phyloP scores from a whole-genome alignment of 768 basidiomycete species.

The Mycena olivaceomarginata region DNA sequence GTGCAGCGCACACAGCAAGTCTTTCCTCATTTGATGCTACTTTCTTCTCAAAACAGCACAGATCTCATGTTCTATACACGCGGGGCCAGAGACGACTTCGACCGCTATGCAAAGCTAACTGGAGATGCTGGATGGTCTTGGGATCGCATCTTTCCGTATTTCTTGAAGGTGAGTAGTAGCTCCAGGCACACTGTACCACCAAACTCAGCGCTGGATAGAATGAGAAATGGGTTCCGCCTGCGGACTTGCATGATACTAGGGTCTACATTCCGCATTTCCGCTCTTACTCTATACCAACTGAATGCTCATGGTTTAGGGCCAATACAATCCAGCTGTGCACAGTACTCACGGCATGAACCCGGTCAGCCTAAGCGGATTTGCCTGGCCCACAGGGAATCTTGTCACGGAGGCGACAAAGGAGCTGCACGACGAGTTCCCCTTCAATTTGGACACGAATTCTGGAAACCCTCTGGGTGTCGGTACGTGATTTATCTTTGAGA shows the following conservation, averaged over 20 bases:
- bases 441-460: constrained; percentile 13
- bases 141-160: constrained; percentile 15
- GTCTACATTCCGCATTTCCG: neutral
- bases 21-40: neutral
- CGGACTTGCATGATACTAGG: constrained; percentile 3
- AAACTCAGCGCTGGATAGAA: neutral
- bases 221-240: constrained; percentile 5
- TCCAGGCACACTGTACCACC: neutral
- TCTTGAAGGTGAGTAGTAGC: neutral
- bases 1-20: constrained; percentile 4
- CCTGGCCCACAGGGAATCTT: neutral
- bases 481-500: neutral
- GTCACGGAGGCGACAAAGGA: neutral
- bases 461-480: neutral
- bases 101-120: constrained; percentile 14
- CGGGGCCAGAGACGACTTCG: constrained; percentile 12
- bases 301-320: neutral
- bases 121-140: constrained; percentile 10
- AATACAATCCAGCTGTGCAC: neutral
- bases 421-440: constrained; percentile 7
- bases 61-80: constrained; percentile 16
- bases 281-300: too few relatives aligned
- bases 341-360: constrained; percentile 7
- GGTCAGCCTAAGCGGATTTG: neutral
- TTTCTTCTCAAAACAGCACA: neutral